A percentile compares a stretch with the other conserved stretches of the same genome.
Conservation (phyloP, 176 grass and related monocot genomes). For the Stipa capillata region DNA sequence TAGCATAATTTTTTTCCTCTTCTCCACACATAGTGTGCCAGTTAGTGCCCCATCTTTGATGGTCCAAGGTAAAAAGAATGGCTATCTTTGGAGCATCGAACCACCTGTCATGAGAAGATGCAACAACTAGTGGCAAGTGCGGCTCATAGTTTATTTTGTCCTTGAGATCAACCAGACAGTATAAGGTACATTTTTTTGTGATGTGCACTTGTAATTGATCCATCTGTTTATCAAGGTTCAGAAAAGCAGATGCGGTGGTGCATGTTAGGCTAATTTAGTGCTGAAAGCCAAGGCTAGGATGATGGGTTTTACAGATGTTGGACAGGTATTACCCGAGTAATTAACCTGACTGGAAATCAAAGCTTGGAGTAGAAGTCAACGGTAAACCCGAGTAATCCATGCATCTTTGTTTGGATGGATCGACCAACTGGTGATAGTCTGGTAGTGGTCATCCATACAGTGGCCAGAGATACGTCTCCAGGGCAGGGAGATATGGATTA, state of each 20-base stretch:
- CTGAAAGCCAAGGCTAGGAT: neutral
- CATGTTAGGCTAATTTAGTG: neutral
- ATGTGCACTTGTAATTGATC: neutral
- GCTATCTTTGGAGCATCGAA: constrained; percentile 3
- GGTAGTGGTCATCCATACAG: constrained; percentile 1
- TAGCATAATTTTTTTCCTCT: neutral
- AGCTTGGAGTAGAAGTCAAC: neutral
- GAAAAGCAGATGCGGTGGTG: neutral
- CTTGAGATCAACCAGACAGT: neutral
- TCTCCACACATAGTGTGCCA: neutral
- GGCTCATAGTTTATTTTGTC: neutral
- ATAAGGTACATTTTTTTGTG: neutral
- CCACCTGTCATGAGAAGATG: constrained; percentile 12
- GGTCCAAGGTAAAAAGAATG: constrained; percentile 16
- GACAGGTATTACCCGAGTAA: neutral
- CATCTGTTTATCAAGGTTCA: neutral
- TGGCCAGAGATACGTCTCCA: constrained; percentile 9
- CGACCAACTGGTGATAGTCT: neutral
- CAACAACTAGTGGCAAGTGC: neutral
- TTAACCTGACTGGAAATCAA: neutral
- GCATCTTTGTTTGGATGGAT: neutral
- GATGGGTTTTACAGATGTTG: neutral
- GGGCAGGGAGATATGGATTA: neutral
- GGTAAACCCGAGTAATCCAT: no score
- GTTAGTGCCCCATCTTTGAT: constrained; percentile 14